Conservation (phyloP, 1,284 basidiomycete genomes). For the Pseudozyma sp. region DNA sequence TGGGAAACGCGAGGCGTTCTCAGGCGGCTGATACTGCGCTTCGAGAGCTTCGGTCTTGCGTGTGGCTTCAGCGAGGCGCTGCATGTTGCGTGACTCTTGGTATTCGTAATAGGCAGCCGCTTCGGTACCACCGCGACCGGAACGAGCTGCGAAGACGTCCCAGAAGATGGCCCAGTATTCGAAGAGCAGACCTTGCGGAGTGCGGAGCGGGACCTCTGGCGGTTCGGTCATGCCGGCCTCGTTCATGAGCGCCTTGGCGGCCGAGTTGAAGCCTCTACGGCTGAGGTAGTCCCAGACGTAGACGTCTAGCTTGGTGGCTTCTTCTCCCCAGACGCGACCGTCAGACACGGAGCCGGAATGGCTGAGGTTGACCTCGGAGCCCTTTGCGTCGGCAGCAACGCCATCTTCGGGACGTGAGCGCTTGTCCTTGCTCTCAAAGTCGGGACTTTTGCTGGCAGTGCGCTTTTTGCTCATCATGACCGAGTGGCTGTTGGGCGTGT, state of each 20-base stretch:
- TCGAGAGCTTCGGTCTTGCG: slow-evolving; percentile 50
- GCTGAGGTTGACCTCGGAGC: slow-evolving; percentile 20
- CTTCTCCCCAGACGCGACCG: slow-evolving; percentile 57
- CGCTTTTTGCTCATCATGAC: slow-evolving; percentile 52
- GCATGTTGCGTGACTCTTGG: slow-evolving; percentile 57
- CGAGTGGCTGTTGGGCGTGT: slow-evolving; percentile 36
- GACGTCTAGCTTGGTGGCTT: slow-evolving; percentile 64
- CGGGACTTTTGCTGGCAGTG: slow-evolving; percentile 54
- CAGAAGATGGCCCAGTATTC: slow-evolving; percentile 69
- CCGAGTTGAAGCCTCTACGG: slow-evolving; percentile 56
- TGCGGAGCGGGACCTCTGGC: slow-evolving; percentile 63
- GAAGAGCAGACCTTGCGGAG: slow-evolving; percentile 63
- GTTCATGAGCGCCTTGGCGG: slow-evolving; percentile 60
- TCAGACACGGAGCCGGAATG: slow-evolving; percentile 36
- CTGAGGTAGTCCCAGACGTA: slow-evolving; percentile 68
- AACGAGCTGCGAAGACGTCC: slow-evolving; percentile 65
- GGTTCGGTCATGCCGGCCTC: slow-evolving; percentile 62
- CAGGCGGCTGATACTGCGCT: slow-evolving; percentile 41
- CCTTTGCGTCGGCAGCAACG: slow-evolving; percentile 17
- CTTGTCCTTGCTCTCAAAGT: slow-evolving; percentile 55
- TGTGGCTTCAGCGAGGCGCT: slow-evolving; percentile 45
- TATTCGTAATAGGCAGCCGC: slow-evolving; percentile 61
- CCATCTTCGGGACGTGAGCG: slow-evolving; percentile 48
- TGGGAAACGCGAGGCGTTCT: slow-evolving; percentile 46
- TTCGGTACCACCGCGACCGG: slow-evolving; percentile 56